These are phyloP conservation scores for Leccinum disarticulatum DNA, from an alignment of 768 basidiomycete species.

Conservation along the genomic window DNA sequence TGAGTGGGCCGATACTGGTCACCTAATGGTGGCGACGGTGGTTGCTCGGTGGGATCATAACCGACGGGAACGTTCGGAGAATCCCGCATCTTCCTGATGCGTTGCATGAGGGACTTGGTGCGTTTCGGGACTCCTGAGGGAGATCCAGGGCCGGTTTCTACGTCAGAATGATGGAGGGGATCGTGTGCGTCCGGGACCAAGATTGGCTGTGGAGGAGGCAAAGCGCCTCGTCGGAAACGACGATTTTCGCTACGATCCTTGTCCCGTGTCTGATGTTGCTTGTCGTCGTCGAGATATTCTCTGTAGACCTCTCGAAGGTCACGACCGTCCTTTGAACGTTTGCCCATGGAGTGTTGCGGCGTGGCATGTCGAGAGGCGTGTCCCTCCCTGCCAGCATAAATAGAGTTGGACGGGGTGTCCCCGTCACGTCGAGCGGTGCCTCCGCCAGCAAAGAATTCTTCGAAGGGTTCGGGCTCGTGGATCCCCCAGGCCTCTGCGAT, in stretches of 20 bases:
- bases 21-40: constrained; percentile 45
- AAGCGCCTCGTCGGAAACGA: constrained; percentile 46
- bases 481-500: constrained; percentile 94
- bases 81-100: constrained; percentile 87
- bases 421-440: constrained; percentile 51
- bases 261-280: constrained; percentile 26
- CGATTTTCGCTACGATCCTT: constrained; percentile 39
- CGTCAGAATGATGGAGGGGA: constrained; percentile 34
- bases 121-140: constrained; percentile 59
- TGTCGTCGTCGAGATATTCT: constrained; percentile 44
- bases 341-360: constrained; percentile 36
- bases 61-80: constrained; percentile 77
- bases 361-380: constrained; percentile 37
- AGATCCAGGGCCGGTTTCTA: constrained; percentile 40
- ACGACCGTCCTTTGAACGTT: constrained; percentile 49
- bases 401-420: constrained; percentile 62
- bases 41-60: constrained; percentile 40
- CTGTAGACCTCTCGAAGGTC: constrained; percentile 49
- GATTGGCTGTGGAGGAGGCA: constrained; percentile 85
- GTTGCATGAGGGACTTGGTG: constrained; percentile 81
- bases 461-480: constrained; percentile 87
- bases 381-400: constrained; percentile 64
- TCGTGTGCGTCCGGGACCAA: constrained; percentile 65
- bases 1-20: constrained; percentile 59
- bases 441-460: constrained; percentile 86